phyloP scores from a whole-genome alignment of 345 rosid species.

The Clarkia xantiana region DNA sequence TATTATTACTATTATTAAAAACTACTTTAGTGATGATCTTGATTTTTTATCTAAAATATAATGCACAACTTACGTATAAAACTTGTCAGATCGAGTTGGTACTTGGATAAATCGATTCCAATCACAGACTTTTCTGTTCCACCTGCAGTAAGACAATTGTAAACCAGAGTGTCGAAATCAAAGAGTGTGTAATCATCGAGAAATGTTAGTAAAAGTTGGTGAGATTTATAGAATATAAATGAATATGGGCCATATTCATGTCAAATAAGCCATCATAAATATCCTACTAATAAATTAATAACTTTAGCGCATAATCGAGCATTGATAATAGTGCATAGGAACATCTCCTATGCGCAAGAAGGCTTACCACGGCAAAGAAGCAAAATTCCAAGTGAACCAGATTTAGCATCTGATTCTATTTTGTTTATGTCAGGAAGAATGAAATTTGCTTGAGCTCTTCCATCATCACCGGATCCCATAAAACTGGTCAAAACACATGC shows the following conservation, averaged over 20 bases:
- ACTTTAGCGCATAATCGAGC: too few relatives aligned
- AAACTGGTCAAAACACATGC: constrained; percentile 65
- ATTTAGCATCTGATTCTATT: constrained; percentile 65
- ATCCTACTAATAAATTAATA: too few relatives aligned
- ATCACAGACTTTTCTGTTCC: constrained; percentile 48
- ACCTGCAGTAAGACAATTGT: constrained; percentile 29
- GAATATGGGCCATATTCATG: too few relatives aligned
- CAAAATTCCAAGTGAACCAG: constrained; percentile 66
- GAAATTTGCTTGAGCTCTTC: constrained; percentile 59
- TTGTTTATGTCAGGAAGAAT: constrained; percentile 73
- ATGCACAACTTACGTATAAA: constrained; percentile 18
- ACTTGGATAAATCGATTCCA: constrained; percentile 50
- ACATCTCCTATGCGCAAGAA: not conserved
- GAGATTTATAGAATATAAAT: too few relatives aligned
- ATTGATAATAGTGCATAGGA: too few relatives aligned
- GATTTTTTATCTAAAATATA: not conserved
- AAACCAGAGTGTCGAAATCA: constrained; percentile 2
- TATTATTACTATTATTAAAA: not conserved
- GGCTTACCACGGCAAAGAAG: constrained; percentile 74
- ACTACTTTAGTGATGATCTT: not conserved
- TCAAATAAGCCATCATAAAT: too few relatives aligned
- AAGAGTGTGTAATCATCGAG: too few relatives aligned
- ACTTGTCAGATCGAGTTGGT: constrained; percentile 34
- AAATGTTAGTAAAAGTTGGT: too few relatives aligned
- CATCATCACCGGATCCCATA: constrained; percentile 52